Percentiles rank a stretch among this genome's conserved stretches.
Conservation (phyloP, 768 basidiomycete species). For the Kwoniella newhampshirensis region DNA sequence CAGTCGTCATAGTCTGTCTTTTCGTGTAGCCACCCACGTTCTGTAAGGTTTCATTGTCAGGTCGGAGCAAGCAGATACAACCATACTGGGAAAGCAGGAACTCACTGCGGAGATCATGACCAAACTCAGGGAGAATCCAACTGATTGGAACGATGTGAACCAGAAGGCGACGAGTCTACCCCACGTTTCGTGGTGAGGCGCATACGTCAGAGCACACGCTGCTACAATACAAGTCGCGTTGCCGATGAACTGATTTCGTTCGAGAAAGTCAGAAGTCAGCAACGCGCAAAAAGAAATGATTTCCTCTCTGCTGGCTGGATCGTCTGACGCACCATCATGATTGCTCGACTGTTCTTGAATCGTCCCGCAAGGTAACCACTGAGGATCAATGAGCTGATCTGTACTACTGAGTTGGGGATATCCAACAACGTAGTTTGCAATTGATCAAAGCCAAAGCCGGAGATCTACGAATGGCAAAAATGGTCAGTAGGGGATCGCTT, state of each 20-base stretch:
- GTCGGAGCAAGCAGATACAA: conserved; percentile 15
- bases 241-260: conserved; percentile 22
- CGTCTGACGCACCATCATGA: conserved; percentile 26
- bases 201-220: conserved; percentile 48
- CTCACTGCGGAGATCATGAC: conserved; percentile 40
- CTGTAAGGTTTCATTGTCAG: conserved; percentile 8
- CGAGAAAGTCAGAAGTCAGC: no score
- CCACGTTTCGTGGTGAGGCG: conserved; percentile 47
- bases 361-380: conserved; percentile 33
- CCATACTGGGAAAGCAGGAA: conserved; percentile 31
- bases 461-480: conserved; percentile 14
- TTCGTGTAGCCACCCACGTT: conserved; percentile 45
- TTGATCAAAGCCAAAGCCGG: conserved; percentile 36
- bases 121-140: conserved; percentile 37
- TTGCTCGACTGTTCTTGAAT: conserved; percentile 33
- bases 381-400: conserved; percentile 30
- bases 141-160: conserved; percentile 47
- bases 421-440: conserved; percentile 43
- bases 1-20: conserved; percentile 38
- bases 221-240: conserved; percentile 53
- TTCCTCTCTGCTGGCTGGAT: no score
- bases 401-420: conserved; percentile 33
- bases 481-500: no score
- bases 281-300: no score
- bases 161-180: conserved; percentile 51